Percentiles rank a stretch among this genome's conserved stretches.
Conservation (phyloP, 2,329 filamentous ascomycete genomes). For the Kalmusia sp. region DNA sequence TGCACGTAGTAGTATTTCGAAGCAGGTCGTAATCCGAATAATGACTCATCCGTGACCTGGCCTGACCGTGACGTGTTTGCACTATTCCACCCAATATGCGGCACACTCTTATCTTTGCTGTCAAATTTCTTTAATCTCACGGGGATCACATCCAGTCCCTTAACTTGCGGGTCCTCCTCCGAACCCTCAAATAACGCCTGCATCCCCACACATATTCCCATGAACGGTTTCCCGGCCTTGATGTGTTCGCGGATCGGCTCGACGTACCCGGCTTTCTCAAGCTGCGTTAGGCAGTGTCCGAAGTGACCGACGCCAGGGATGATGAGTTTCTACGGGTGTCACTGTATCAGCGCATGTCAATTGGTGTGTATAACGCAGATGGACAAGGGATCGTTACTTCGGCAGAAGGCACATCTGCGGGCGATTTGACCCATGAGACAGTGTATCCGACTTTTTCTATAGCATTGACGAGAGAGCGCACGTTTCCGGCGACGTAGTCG, state of each 20-base stretch:
- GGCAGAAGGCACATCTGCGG: slow-evolving; percentile 82
- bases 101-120: slow-evolving; percentile 83
- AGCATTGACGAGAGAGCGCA: slow-evolving; percentile 94
- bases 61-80: slow-evolving; percentile 67
- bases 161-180: slow-evolving; percentile 73
- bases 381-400: slow-evolving; percentile 64
- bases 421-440: slow-evolving; percentile 88
- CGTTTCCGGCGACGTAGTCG: slow-evolving; percentile 95
- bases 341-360: slow-evolving; percentile 46
- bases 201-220: slow-evolving; percentile 95
- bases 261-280: slow-evolving; percentile 81
- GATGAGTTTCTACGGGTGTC: slow-evolving; percentile 76
- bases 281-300: slow-evolving; percentile 89
- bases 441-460: slow-evolving; percentile 95
- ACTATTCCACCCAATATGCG: slow-evolving; percentile 98
- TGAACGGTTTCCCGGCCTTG: slow-evolving; percentile 90
- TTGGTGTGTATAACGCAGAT: slow-evolving; percentile 18
- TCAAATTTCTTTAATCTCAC: slow-evolving; percentile 77
- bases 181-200: slow-evolving; percentile 91
- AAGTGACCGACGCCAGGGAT: slow-evolving; percentile 97
- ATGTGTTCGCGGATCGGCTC: slow-evolving; percentile 86
- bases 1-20: slow-evolving; percentile 99
- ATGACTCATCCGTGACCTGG: slow-evolving; percentile 55
- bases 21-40: slow-evolving; percentile 79
- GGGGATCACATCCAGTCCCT: slow-evolving; percentile 79